Base-by-base conservation (phyloP, 371 early-diverging fungal species). In the Coemansia sp. region DNA sequence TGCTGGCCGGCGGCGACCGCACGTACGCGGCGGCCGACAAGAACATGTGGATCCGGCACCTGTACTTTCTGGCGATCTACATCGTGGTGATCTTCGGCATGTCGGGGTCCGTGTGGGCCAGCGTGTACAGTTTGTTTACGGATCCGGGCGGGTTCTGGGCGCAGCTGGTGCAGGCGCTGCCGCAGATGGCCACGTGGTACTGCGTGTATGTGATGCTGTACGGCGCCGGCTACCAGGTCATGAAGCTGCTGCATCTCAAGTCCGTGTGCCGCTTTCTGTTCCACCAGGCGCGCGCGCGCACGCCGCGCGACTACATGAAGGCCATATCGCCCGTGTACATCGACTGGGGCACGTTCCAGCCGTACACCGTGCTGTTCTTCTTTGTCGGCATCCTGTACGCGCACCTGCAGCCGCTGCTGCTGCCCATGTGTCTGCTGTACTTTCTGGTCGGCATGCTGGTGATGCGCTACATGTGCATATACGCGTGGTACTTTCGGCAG, bases 361-460 rank as follows among this genome's bases (percentile, higher is more conserved):
- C 88, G 2, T 81, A 82, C 50, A 88, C 86, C 51, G 82, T 90
- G 34, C 79, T 94, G 36, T 79, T 93, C 4, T 87, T 93, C 64
- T 88, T 93, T 8, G 89, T 94, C 63, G 86, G 90, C 4, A 47
- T 93, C 4, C 88, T 89, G 0, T 96, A 96, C 76, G 85, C 92
- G 9, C 85, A 87, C 36, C 87, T 94, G 38, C 87, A 90, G 60
- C 96, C 96, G 0, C 65, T 96, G 26, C 87, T 94, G 47, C 72
- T 93, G 53, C 80, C 89, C 13, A 90, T 93, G 77, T 87, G 89
- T 11, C 57, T 85, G 2, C 60, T 90, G 9, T 94, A 90, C 68
- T 96, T 88, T 72, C 65, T 80, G 0, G 65, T 90, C 34, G 91
- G 88, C 3, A 80, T 87, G 31, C 70, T 88, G 13, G 85, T 90